Evolutionary conservation across 352 stramenopile species (phyloP).

Genomic region (Globisporangium camurandrum): DNA sequence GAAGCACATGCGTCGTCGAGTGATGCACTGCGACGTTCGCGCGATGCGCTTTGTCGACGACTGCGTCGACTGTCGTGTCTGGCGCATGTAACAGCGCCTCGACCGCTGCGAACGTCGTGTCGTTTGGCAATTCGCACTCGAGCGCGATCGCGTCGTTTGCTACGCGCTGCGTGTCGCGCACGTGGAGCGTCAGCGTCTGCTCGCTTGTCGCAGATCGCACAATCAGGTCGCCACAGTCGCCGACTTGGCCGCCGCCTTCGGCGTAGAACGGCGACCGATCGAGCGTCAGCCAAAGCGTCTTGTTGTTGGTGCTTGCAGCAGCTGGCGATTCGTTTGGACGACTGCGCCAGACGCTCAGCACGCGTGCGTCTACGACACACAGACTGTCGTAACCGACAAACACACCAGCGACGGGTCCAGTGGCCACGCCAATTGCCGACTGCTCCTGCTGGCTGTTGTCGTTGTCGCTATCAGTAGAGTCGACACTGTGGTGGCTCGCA

Average conservation of each 20-base stretch:
- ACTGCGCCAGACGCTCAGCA: constrained; percentile 28
- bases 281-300: constrained; percentile 36
- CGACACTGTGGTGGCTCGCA: constrained; percentile 14
- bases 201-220: constrained; percentile 11
- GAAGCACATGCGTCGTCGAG: constrained; percentile 73
- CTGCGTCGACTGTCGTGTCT: constrained; percentile 19
- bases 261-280: constrained; percentile 69
- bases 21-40: constrained; percentile 56
- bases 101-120: constrained; percentile 20
- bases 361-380: constrained; percentile 18
- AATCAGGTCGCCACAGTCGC: constrained; percentile 39
- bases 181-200: constrained; percentile 10
- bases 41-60: constrained; percentile 44
- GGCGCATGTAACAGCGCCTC: constrained; percentile 12
- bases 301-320: no score
- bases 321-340: background rate
- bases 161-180: constrained; percentile 38
- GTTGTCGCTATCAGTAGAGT: no score
- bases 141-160: constrained; percentile 37
- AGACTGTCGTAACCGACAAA: constrained; percentile 64
- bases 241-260: constrained; percentile 71
- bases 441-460: no score
- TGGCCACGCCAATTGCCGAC: no score
- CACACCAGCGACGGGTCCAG: constrained; percentile 4
- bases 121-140: constrained; percentile 29